phyloP scores from a whole-genome alignment of 2,329 filamentous ascomycete genomes.

The Sphaerulina vaccinii region DNA sequence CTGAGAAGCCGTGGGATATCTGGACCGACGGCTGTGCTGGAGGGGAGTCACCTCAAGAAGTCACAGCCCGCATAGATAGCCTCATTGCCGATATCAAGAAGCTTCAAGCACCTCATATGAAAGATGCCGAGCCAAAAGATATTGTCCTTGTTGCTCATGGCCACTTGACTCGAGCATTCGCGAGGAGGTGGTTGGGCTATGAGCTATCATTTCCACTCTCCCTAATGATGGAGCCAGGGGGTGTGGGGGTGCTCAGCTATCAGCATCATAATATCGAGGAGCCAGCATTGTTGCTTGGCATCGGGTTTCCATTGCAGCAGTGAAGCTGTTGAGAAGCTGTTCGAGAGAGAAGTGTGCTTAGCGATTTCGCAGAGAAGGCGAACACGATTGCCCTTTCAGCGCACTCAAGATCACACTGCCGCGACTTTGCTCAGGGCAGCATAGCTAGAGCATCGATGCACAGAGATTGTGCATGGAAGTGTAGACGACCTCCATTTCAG shows the following conservation, averaged over 20 bases:
- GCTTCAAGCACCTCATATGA: slow-evolving; percentile 52
- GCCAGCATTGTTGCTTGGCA: slow-evolving; percentile 75
- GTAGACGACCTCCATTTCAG: too few species aligned
- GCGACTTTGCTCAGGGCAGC: too few species aligned
- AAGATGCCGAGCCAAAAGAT: slow-evolving; percentile 54
- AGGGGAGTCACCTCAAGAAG: slow-evolving; percentile 71
- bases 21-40: slow-evolving; percentile 85
- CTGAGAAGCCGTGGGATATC: slow-evolving; percentile 70
- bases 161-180: slow-evolving; percentile 79
- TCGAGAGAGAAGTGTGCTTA: too few species aligned
- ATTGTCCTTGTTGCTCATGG: slow-evolving; percentile 81
- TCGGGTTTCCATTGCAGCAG: slow-evolving; percentile 55
- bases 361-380: too few species aligned
- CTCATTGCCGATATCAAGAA: slow-evolving; percentile 70
- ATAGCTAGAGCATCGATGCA: too few species aligned
- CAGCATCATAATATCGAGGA: slow-evolving; percentile 76
- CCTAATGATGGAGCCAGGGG: slow-evolving; percentile 79
- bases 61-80: slow-evolving; percentile 68
- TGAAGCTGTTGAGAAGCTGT: slow-evolving; percentile 5
- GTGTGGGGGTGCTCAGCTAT: slow-evolving; percentile 78
- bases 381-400: too few species aligned
- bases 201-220: slow-evolving; percentile 65
- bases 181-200: slow-evolving; percentile 76
- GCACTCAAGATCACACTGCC: too few species aligned
- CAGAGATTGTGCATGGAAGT: too few species aligned